These are phyloP conservation scores for Xylaria longipes DNA, from an alignment of 495 filamentous ascomycete genomes.

Conservation along the genomic window DNA sequence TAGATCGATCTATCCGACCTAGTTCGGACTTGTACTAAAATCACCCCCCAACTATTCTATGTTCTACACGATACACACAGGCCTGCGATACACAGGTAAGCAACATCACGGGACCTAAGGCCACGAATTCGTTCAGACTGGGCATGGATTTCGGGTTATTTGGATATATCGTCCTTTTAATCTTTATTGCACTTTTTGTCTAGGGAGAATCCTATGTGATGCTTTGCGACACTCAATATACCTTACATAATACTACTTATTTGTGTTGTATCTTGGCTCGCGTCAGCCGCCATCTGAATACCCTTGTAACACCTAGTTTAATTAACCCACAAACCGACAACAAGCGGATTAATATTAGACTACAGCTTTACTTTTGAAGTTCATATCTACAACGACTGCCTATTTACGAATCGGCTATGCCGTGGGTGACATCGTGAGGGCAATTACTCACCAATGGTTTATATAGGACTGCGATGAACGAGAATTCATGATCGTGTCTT, in stretches of 20 bases:
- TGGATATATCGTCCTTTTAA: background rate
- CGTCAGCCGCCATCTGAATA: background rate
- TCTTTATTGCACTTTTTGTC: background rate
- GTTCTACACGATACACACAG: background rate
- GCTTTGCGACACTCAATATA: background rate
- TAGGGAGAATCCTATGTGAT: background rate
- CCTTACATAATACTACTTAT: background rate
- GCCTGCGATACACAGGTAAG: background rate
- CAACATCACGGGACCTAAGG: background rate
- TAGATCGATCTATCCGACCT: background rate
- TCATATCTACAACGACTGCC: background rate
- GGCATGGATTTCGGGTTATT: background rate
- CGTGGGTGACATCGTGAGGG: background rate
- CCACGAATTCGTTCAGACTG: background rate
- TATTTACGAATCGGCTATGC: background rate
- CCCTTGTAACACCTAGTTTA: background rate
- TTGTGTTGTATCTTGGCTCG: background rate
- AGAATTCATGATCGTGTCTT: background rate
- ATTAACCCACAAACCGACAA: background rate
- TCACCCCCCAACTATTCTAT: background rate
- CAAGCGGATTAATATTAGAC: background rate
- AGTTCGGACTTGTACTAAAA: background rate
- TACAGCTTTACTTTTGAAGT: background rate
- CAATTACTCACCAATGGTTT: background rate
- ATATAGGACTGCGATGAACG: background rate